phyloP scores from a whole-genome alignment of 1,284 basidiomycete genomes.

The Fomitopsis schrenkii region DNA sequence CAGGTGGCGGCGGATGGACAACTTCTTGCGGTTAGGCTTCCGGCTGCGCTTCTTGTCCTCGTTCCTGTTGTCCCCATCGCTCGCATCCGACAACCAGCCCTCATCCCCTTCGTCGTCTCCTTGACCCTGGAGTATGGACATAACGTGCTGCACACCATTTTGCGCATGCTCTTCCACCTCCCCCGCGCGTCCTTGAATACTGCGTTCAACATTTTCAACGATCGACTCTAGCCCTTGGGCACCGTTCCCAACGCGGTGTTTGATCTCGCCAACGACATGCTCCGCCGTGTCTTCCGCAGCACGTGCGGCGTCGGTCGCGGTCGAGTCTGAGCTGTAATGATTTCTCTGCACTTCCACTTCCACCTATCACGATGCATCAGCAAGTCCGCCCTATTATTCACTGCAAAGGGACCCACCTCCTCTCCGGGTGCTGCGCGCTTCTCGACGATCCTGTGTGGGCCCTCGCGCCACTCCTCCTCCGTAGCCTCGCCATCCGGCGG shows the following conservation, averaged over 20 bases:
- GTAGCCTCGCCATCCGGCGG: conserved; percentile 42
- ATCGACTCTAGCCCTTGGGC: conserved; percentile 31
- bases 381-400: not conserved
- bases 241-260: conserved; percentile 24
- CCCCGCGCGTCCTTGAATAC: conserved; percentile 15
- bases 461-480: conserved; percentile 64
- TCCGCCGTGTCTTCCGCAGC: conserved; percentile 21
- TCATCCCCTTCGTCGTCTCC: conserved; percentile 35
- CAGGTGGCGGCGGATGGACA: conserved; percentile 23
- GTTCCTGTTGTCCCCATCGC: conserved; percentile 12
- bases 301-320: conserved; percentile 19
- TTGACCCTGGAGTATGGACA: not conserved
- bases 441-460: conserved; percentile 65
- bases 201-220: conserved; percentile 28
- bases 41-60: conserved; percentile 13
- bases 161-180: conserved; percentile 21
- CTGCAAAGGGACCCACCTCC: conserved; percentile 45
- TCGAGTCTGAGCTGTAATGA: conserved; percentile 28
- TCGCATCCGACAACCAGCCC: conserved; percentile 44
- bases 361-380: conserved; percentile 34
- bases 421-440: conserved; percentile 49
- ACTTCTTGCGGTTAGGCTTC: conserved; percentile 17
- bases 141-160: conserved; percentile 8
- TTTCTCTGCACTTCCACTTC: conserved; percentile 60
- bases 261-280: conserved; percentile 25